These are phyloP conservation scores for Carallia pectinifolia DNA, from an alignment of 345 rosid species.

Conservation along the genomic window DNA sequence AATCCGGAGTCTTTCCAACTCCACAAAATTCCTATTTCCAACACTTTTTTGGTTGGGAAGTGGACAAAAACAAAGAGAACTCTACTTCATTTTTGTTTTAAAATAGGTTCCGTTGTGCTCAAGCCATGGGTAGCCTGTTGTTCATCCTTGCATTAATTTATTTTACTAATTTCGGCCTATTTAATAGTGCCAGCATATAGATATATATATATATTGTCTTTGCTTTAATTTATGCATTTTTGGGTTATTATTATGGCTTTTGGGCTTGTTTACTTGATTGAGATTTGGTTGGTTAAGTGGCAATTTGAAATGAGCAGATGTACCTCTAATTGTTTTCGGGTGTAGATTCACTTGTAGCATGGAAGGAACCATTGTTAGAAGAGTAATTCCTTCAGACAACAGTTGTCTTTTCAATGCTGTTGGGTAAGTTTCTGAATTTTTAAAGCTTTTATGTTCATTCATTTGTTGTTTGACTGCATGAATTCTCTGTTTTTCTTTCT, in stretches of 20 bases:
- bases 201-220: too few species aligned
- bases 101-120: too few species aligned
- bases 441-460: not conserved
- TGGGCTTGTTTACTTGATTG: not conserved
- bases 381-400: slow-evolving; percentile 95
- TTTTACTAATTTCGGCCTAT: too few species aligned
- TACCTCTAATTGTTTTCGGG: slow-evolving; percentile 17
- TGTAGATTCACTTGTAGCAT: not conserved
- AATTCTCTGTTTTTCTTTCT: not conserved
- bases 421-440: slow-evolving; percentile 44
- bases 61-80: too few species aligned
- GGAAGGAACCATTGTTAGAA: slow-evolving; percentile 72
- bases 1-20: too few species aligned
- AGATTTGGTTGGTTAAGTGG: not conserved
- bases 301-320: not conserved
- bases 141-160: too few species aligned
- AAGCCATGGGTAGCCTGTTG: too few species aligned
- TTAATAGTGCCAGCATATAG: too few species aligned
- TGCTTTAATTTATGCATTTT: not conserved
- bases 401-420: slow-evolving; percentile 96
- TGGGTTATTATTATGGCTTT: not conserved
- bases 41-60: too few species aligned
- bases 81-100: too few species aligned
- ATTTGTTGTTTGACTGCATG: not conserved
- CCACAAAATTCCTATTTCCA: too few species aligned